Conservation (phyloP, 2,329 filamentous ascomycete genomes). For the Aureobasidium namibiae region DNA sequence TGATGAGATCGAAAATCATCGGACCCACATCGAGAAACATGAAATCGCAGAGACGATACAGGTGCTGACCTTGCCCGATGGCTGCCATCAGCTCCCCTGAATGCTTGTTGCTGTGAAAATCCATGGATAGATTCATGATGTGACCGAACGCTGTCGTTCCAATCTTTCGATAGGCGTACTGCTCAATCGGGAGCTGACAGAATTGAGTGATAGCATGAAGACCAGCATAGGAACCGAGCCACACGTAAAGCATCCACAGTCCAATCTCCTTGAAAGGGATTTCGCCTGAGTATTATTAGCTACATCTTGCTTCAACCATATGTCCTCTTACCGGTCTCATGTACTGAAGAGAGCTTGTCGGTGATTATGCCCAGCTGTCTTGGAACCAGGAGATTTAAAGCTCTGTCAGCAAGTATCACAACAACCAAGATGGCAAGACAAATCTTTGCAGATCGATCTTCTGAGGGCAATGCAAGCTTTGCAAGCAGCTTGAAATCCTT, state of each 20-base stretch:
- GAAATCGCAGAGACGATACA: slow-evolving; percentile 53
- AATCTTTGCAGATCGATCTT: slow-evolving; percentile 57
- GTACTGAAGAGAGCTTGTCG: slow-evolving; percentile 52
- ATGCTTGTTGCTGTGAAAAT: slow-evolving; percentile 60
- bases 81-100: slow-evolving; percentile 58
- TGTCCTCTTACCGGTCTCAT: slow-evolving; percentile 31
- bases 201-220: slow-evolving; percentile 43
- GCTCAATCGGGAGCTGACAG: slow-evolving; percentile 48
- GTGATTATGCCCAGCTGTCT: slow-evolving; percentile 73
- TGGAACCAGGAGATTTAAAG: slow-evolving; percentile 69
- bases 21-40: slow-evolving; percentile 53
- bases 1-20: slow-evolving; percentile 52
- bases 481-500: slow-evolving; percentile 68
- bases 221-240: slow-evolving; percentile 44
- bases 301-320: not conserved
- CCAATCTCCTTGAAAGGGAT: slow-evolving; percentile 47
- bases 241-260: slow-evolving; percentile 42
- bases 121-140: slow-evolving; percentile 60
- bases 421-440: slow-evolving; percentile 58
- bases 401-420: slow-evolving; percentile 62
- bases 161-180: slow-evolving; percentile 51
- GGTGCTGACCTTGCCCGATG: slow-evolving; percentile 53
- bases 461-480: slow-evolving; percentile 69
- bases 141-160: slow-evolving; percentile 56
- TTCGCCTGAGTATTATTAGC: not conserved